Base-by-base conservation (phyloP, 768 basidiomycete genomes). In the Kwoniella botswanensis region DNA sequence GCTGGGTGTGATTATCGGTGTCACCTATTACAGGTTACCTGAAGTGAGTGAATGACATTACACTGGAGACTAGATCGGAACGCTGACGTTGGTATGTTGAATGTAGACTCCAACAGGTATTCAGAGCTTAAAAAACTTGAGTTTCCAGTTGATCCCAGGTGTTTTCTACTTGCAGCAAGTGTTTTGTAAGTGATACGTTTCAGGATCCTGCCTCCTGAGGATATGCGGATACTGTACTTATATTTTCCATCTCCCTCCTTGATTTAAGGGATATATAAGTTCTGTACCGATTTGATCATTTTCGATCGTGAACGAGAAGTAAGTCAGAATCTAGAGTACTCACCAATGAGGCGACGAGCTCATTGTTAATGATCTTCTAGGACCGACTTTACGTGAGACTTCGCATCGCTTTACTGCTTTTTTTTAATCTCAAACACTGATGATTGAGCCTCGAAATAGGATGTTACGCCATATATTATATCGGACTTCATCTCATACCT, bases 271-370 rank as follows among this genome's bases (percentile, higher is more conserved):
- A 81, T 86, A 68, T 85, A 81, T 74, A 80, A 79, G 43, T 82
- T 80, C 75, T 85, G 84, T 72, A 77, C 79, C 52, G 77, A 81
- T 44, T 80, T 86, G 44, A 78, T 85, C 63, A 84, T 87, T 61
- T 87, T 87, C 59, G 86, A 87, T 71, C 82, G 86, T 9, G 86
- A 87, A 66, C 81, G 83, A 26, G 86, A 87, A 67, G 85, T 79
- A 42, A 55, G 75, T 74, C 35, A 35, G 21, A 62, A 41, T 11
- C 17, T 15, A 4, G 44, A 29, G 2, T 35, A 22, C 57, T 58
- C 15, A 9, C 15, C 11, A 26, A 43, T 42, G n/a, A 35, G 35
- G 35, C 35, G 35, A 35, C 35, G 35, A 35, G 35, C 35, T 35
- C 6, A 35, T 12, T 61, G 24, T 12, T 22, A 24, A n/a, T n/a